A percentile compares a stretch with the other conserved stretches of the same genome.
These are phyloP conservation scores for Umbelopsis vinacea DNA, from an alignment of 192 early-diverging fungal genomes.

Conservation along the genomic window DNA sequence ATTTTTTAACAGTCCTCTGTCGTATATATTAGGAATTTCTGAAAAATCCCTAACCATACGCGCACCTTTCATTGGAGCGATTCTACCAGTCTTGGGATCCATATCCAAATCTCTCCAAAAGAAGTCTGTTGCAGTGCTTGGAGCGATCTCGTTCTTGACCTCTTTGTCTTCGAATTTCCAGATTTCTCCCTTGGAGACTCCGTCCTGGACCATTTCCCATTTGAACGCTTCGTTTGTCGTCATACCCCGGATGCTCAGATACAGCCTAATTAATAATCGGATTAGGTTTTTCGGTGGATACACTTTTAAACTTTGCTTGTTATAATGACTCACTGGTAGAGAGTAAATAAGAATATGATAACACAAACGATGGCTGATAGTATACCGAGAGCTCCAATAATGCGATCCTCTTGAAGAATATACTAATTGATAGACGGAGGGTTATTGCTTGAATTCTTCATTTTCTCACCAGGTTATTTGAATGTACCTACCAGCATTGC, in stretches of 20 bases:
- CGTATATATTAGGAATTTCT: conserved; percentile 46
- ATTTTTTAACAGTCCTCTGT: conserved; percentile 39
- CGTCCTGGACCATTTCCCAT: conserved; percentile 59
- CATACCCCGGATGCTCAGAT: conserved; percentile 48
- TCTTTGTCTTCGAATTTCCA: conserved; percentile 18
- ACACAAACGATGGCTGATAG: conserved; percentile 48
- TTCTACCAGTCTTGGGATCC: neutral
- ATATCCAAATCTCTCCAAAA: conserved; percentile 17
- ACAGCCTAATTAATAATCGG: conserved; percentile 35
- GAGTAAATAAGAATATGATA: conserved; percentile 51
- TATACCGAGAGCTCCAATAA: conserved; percentile 57
- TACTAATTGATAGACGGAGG: conserved; percentile 31
- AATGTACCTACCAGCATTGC: conserved; percentile 47
- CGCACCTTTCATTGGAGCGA: neutral
- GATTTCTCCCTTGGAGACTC: conserved; percentile 48
- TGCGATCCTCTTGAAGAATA: conserved; percentile 52
- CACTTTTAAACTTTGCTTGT: no score
- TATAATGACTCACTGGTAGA: conserved; percentile 47
- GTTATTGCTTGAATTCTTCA: no score
- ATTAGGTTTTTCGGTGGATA: neutral
- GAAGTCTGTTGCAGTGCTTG: neutral
- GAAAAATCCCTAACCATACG: conserved; percentile 28
- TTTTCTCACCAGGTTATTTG: neutral
- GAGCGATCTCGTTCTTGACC: neutral
- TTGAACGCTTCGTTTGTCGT: conserved; percentile 63